These are phyloP conservation scores for Sclerotinia sclerotiorum DNA, from an alignment of 2,329 filamentous ascomycete genomes.

Conservation along the genomic window DNA sequence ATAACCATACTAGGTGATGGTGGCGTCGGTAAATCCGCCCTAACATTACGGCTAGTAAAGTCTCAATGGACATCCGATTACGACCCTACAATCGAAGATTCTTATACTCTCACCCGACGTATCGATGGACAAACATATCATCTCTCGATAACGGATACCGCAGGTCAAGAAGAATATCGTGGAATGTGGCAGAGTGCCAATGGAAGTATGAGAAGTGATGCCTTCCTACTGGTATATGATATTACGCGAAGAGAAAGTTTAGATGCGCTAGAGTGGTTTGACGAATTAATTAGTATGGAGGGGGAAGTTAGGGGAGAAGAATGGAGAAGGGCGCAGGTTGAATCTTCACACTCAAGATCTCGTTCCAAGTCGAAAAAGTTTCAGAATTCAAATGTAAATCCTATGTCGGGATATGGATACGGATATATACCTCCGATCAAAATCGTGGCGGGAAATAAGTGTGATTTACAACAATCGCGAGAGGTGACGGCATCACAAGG, in stretches of 20 bases:
- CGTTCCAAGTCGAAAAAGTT: conserved; percentile 59
- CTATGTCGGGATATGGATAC: conserved; percentile 29
- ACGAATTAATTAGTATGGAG: conserved; percentile 75
- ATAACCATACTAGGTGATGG: conserved; percentile 87
- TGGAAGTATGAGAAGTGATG: conserved; percentile 75
- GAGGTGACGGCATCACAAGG: conserved; percentile 69
- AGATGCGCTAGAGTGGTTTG: conserved; percentile 73
- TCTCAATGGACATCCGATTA: conserved; percentile 84
- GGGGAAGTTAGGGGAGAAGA: conserved; percentile 14
- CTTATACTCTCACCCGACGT: conserved; percentile 76
- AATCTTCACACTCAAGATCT: not conserved
- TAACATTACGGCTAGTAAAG: conserved; percentile 78
- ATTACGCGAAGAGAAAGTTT: conserved; percentile 71
- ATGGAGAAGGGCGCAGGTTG: conserved; percentile 1
- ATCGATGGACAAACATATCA: conserved; percentile 78
- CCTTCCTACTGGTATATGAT: conserved; percentile 85
- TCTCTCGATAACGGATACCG: conserved; percentile 77
- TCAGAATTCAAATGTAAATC: conserved; percentile 50
- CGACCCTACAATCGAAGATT: conserved; percentile 80
- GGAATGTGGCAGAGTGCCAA: conserved; percentile 68
- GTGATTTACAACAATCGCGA: conserved; percentile 70
- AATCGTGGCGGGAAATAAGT: conserved; percentile 85
- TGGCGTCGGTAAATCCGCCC: conserved; percentile 81
- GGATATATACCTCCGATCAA: conserved; percentile 59
- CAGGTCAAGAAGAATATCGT: conserved; percentile 87